Evolutionary conservation across 164 flowering plant species (phyloP), one percentile per base, ranked within the genome.

Genomic region (Aristolochia fimbriata): DNA sequence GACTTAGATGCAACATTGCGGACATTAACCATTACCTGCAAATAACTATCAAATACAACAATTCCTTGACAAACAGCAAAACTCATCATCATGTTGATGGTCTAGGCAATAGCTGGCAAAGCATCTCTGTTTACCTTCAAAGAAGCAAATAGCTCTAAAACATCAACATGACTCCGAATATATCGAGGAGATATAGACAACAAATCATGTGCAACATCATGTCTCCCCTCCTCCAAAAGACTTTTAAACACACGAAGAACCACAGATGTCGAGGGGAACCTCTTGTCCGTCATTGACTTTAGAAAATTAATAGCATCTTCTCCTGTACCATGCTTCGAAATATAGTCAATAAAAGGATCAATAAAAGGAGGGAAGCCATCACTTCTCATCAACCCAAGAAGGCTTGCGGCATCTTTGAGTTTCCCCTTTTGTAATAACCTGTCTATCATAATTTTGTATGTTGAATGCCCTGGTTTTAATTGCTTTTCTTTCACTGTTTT

Each of bases 351-450:
- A 61, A 84, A 78, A 14, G 92, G 88, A 55, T 77, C 81, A 19
- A 83, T 8, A 64, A 59, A 81, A 23, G 97, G 93, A 20, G 97
- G 89, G 62, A 75, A 86, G 0, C 84, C 97, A 53, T 85, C 70
- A 59, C 37, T 66, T 71, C 75, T 87, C 95, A 90, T 90, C 77
- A 84, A 64, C 37, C 57, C 65, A 51, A 85, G 52, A 62, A 86
- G 71, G 24, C 53, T 61, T 68, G 77, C 41, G 59, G 93, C 92
- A 30, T 87, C 85, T 21, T 73, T 61, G 65, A 90, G 81, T 22
- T 72, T 68, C 23, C 80, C 76, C 51, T 71, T 78, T 51, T 37
- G 74, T 74, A 85, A 53, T 47, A 90, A 71, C 59, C 72, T 77
- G 31, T 47, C 62, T 31, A 78, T 78, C 68, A 90, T 67, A 14